Base-by-base conservation (phyloP, 305 asterid species). In the Fraxinus baroniana region DNA sequence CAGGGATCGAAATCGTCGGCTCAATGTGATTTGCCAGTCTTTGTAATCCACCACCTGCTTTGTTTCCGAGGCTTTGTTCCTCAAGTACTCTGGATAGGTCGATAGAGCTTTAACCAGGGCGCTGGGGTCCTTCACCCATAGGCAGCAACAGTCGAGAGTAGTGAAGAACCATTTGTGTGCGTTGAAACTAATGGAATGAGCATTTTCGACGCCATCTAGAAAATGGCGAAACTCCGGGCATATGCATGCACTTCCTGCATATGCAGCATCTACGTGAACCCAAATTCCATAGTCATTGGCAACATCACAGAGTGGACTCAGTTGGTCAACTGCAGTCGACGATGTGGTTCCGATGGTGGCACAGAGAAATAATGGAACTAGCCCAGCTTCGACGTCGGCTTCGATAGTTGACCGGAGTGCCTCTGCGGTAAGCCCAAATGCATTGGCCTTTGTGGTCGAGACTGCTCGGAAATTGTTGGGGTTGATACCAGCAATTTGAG, bases 251-350 rank as follows among this genome's bases (percentile, higher is more conserved):
- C 97, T 91, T 0, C 97, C 97, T 1, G 94, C 94, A 85, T 92
- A 92, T 1, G 97, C 97, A 1, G 93, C 97, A 83, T 92, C 97
- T 0, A 92, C 91, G 74, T 91, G 97, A 12, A 92, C 93, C 97
- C 97, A 92, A 0, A 92, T 66, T 0, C 85, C 88, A 82, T 72
- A 84, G 82, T 89, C 91, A 20, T 81, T 82, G 12, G 93, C 95
- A 70, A 88, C 91, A 2, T 70, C 84, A 70, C 93, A 92, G 1
- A 90, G 88, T 6, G 91, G 88, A 10, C 72, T n/a, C 32, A 92
- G n/a, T 2, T 85, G 83, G 62, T 92, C 97, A 5, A 92, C 93
- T 0, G 97, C 92, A 0, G 92, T 91, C 0, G 94, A 90, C 49
- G 97, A 88, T 2, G 96, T 92, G 60, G 96, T 92, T 5, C 96